Evolutionary conservation across 2,329 filamentous ascomycete species (phyloP).

Genomic region (Zymoseptoria pseudotritici): DNA sequence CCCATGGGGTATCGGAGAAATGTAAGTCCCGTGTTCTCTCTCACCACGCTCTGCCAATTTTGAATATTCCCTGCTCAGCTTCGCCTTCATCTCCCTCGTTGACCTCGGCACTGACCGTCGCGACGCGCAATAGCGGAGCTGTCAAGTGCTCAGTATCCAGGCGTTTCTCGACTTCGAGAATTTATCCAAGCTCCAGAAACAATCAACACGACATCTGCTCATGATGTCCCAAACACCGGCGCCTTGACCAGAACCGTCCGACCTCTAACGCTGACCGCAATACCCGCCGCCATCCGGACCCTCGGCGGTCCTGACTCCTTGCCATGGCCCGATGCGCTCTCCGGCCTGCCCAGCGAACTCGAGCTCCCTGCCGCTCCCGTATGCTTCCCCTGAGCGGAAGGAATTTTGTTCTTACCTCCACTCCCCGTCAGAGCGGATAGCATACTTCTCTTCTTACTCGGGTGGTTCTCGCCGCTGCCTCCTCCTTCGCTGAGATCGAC

Average conservation of each 20-base stretch:
- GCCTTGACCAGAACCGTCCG: constrained; percentile 44
- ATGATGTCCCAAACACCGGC: constrained; percentile 35
- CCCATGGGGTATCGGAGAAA: constrained; percentile 5
- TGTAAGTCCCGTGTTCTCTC: background rate
- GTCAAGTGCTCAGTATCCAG: too few species aligned
- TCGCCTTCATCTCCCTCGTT: background rate
- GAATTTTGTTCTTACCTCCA: constrained; percentile 31
- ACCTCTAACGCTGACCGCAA: constrained; percentile 43
- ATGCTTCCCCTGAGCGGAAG: constrained; percentile 30
- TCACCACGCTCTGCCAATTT: background rate
- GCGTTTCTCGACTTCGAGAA: background rate
- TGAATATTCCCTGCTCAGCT: background rate
- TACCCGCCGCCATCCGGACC: constrained; percentile 42
- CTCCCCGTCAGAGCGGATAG: constrained; percentile 36
- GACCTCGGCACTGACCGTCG: background rate
- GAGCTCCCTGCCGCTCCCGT: constrained; percentile 28
- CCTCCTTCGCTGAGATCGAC: constrained; percentile 23
- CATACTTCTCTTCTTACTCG: constrained; percentile 33
- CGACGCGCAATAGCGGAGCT: too few species aligned
- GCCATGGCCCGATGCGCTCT: constrained; percentile 33
- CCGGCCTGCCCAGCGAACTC: constrained; percentile 33
- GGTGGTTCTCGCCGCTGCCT: constrained; percentile 15
- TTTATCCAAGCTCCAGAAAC: background rate
- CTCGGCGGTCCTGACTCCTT: constrained; percentile 37
- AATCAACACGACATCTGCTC: background rate